These are phyloP conservation scores for Melastoma malabathricum DNA, from an alignment of 345 rosid species.

Conservation along the genomic window DNA sequence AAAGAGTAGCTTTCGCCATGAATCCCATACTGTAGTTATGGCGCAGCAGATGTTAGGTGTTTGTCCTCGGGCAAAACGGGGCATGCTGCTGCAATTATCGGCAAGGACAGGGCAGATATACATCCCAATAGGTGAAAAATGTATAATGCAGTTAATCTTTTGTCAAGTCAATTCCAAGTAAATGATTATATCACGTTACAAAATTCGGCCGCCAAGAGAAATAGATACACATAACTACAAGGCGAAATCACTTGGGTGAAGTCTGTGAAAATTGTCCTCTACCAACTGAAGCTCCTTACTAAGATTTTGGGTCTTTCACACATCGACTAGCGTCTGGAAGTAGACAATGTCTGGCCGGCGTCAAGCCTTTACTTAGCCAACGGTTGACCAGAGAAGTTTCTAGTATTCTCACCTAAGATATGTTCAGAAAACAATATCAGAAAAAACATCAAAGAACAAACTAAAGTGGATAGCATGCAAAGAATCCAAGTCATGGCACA, in stretches of 20 bases:
- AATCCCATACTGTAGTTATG: too few relatives aligned
- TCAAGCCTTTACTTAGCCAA: slow-evolving; percentile 60
- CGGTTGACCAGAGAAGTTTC: slow-evolving; percentile 40
- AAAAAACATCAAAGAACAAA: too few relatives aligned
- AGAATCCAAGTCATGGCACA: too few relatives aligned
- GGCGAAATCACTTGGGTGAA: too few relatives aligned
- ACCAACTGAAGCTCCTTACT: slow-evolving; percentile 16
- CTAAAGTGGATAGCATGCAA: too few relatives aligned
- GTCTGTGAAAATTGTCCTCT: slow-evolving; percentile 1
- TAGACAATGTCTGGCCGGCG: slow-evolving; percentile 47
- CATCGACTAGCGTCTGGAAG: slow-evolving; percentile 46
- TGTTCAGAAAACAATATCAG: background rate
- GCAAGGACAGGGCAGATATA: too few relatives aligned
- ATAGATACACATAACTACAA: slow-evolving; percentile 1
- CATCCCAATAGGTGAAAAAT: too few relatives aligned
- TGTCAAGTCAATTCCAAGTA: background rate
- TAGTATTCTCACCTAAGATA: slow-evolving; percentile 74
- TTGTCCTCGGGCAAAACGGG: too few relatives aligned
- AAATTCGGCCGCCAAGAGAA: slow-evolving; percentile 7
- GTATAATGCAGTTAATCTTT: too few relatives aligned
- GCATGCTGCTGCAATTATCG: too few relatives aligned
- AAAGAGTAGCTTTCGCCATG: too few relatives aligned
- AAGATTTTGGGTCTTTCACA: slow-evolving; percentile 37
- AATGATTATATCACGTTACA: slow-evolving; percentile 2
- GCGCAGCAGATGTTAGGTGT: too few relatives aligned